These are phyloP conservation scores for Apiospora kogelbergensis DNA, from an alignment of 2,329 filamentous ascomycete genomes.

Conservation along the genomic window DNA sequence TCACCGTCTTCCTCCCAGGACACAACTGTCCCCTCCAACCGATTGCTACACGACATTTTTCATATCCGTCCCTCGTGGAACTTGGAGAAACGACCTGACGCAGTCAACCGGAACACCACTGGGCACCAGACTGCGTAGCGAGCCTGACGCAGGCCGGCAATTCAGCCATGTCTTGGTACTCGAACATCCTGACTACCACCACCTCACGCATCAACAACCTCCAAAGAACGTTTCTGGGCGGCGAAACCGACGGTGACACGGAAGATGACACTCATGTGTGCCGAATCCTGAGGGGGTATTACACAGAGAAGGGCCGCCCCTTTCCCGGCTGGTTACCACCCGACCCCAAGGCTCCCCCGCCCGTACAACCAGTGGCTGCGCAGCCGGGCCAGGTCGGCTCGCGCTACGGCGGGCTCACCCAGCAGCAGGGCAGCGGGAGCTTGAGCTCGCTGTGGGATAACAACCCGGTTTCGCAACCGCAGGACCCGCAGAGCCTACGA, in stretches of 20 bases:
- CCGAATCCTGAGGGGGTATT: conserved; percentile 89
- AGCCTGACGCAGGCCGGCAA: conserved; percentile 1
- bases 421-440: conserved; percentile 36
- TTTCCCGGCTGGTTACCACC: conserved; percentile 87
- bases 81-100: not conserved
- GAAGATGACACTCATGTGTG: conserved; percentile 94
- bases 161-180: conserved; percentile 72
- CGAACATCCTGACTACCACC: conserved; percentile 66
- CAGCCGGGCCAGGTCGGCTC: conserved; percentile 50
- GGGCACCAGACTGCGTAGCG: not conserved
- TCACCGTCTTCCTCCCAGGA: not conserved
- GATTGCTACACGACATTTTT: conserved; percentile 2
- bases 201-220: conserved; percentile 65
- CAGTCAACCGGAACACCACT: not conserved
- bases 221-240: conserved; percentile 67
- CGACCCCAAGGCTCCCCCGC: conserved; percentile 74
- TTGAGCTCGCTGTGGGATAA: conserved; percentile 62
- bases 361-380: conserved; percentile 53
- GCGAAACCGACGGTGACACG: conserved; percentile 68
- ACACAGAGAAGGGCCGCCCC: conserved; percentile 79
- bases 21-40: not conserved
- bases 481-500: conserved; percentile 44
- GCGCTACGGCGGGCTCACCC: conserved; percentile 50
- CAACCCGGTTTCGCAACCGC: conserved; percentile 34
- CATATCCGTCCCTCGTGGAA: not conserved